phyloP scores from a whole-genome alignment of 2,329 filamentous ascomycete species.

The Claviceps capensis region DNA sequence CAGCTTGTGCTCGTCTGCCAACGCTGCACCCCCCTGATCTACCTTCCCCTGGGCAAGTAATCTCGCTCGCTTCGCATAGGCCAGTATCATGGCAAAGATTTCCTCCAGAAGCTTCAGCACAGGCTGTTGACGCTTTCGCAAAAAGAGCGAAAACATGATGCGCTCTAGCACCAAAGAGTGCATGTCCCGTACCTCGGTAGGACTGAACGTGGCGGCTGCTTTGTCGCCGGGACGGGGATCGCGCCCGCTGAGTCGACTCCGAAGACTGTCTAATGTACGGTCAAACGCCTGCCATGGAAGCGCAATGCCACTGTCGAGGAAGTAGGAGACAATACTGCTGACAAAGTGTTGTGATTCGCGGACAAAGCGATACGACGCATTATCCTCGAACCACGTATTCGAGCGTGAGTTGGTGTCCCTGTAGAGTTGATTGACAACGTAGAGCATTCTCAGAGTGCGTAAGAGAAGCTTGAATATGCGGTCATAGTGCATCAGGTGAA shows the following conservation, averaged over 20 bases:
- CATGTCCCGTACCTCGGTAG: constrained; percentile 51
- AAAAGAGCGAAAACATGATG: constrained; percentile 59
- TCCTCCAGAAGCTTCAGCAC: constrained; percentile 62
- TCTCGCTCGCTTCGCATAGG: constrained; percentile 45
- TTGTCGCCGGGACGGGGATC: constrained; percentile 22
- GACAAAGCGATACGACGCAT: constrained; percentile 43
- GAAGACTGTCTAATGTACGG: constrained; percentile 47
- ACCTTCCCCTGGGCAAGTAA: constrained; percentile 21
- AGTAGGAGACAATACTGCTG: constrained; percentile 57
- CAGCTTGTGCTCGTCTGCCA: background rate
- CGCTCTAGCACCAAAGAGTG: constrained; percentile 63
- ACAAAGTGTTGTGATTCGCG: constrained; percentile 73
- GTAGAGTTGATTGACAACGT: constrained; percentile 54
- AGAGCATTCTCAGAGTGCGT: constrained; percentile 64
- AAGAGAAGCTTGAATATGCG: constrained; percentile 69
- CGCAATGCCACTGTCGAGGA: constrained; percentile 65
- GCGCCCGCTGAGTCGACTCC: constrained; percentile 37
- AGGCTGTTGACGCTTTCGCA: constrained; percentile 62
- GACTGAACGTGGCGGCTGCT: constrained; percentile 27
- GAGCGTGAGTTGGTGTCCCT: constrained; percentile 35
- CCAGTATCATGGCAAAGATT: constrained; percentile 59
- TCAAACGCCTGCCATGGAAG: constrained; percentile 62
- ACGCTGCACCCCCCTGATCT: constrained; percentile 5
- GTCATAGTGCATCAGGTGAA: constrained; percentile 68
- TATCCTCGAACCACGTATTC: constrained; percentile 23